Conservation (phyloP, 306 rosid species). For the Vicia villosa region DNA sequence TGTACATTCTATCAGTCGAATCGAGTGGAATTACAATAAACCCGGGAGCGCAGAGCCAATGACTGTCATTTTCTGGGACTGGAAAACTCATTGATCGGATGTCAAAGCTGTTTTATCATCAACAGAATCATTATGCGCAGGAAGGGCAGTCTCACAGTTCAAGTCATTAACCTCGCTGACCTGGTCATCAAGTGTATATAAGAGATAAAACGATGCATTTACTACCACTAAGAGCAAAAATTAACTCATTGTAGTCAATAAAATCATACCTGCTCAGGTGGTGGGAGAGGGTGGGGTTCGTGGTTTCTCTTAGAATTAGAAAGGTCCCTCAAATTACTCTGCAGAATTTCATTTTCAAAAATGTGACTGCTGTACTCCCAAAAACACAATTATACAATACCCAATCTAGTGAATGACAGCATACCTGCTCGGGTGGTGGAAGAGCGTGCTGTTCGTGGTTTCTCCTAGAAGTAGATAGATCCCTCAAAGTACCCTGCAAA, state of each 20-base stretch:
- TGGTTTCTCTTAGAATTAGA: slow-evolving; percentile 78
- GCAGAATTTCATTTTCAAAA: slow-evolving; percentile 36
- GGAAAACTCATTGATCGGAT: slow-evolving; percentile 54
- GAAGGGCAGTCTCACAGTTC: slow-evolving; percentile 49
- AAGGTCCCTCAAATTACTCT: slow-evolving; percentile 86
- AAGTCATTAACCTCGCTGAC: slow-evolving; percentile 63
- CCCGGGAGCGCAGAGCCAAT: slow-evolving; percentile 47
- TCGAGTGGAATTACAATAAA: slow-evolving; percentile 45
- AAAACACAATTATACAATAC: neutral
- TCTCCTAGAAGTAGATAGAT: slow-evolving; percentile 65
- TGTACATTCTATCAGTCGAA: slow-evolving; percentile 63
- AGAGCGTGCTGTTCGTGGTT: slow-evolving; percentile 59
- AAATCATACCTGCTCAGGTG: slow-evolving; percentile 57
- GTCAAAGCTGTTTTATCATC: slow-evolving; percentile 60
- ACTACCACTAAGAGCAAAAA: neutral
- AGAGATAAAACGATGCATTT: neutral
- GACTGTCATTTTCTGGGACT: slow-evolving; percentile 40
- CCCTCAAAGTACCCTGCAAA: slow-evolving; percentile 86
- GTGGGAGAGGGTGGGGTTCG: slow-evolving; percentile 53
- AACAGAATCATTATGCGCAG: slow-evolving; percentile 45
- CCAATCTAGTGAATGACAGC: slow-evolving; percentile 2
- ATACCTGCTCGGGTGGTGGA: slow-evolving; percentile 60
- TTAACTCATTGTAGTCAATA: neutral
- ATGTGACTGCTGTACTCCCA: slow-evolving; percentile 11
- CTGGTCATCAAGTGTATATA: slow-evolving; percentile 44